Evolutionary conservation across 1,284 basidiomycete species (phyloP), one percentile per base, ranked within the genome.

Genomic region (Leccinum griseonigrum): DNA sequence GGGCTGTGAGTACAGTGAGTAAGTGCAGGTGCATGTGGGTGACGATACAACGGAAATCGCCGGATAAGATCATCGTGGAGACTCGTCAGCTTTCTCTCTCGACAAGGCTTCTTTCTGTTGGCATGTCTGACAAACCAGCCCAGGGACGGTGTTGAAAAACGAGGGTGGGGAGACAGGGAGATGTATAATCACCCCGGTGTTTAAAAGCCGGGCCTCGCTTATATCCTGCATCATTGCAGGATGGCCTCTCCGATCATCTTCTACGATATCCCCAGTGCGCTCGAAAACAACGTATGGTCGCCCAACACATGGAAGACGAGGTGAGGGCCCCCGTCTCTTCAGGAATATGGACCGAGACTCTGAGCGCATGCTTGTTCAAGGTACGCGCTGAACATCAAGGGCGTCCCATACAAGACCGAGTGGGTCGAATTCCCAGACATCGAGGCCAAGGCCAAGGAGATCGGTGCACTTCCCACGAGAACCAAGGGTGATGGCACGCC

Each of bases 341-440:
- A 46, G 5, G 16, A 6, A 3, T 2, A 40, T n/a, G 1, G 8
- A 18, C 5, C 4, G 5, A 26, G 22, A 26, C 22, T 46, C 10
- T 46, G 18, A 46, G 5, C 10, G 18, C 43, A 4, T 11, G 10
- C 9, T 10, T 43, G 22, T 14, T 2, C 40, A 40, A 40, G 40
- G n/a, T 40, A 40, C 40, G 16, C 72, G 7, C 67, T 79, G 14
- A 78, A 78, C 59, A 74, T 75, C 67, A 81, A 81, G 63, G 69
- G 69, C 5, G 38, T 80, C 53, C 68, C 77, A 7, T 69, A 79
- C 68, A 73, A 69, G 60, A 79, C 79, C 7, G 69, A 69, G 54
- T 79, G 76, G 75, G 64, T 80, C 14, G 73, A 76, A 52, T 75
- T 67, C 62, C 75, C 77, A 13, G 75, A 79, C 66, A 75, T 81